phyloP scores from a whole-genome alignment of 768 basidiomycete genomes.

The Trametes sanguinea region DNA sequence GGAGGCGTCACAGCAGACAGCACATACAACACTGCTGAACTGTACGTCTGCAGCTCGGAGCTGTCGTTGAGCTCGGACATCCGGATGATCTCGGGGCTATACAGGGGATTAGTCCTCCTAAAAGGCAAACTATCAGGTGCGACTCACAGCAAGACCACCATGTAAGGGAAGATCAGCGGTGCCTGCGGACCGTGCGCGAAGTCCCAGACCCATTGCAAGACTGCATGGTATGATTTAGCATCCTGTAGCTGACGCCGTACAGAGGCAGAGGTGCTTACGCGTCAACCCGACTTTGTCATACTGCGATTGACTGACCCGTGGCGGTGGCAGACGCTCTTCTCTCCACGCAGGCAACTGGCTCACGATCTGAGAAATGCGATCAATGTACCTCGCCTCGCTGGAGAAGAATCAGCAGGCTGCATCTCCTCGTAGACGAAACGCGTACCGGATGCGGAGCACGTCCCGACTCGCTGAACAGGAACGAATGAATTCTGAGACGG shows the following conservation, averaged over 20 bases:
- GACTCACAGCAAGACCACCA: slow-evolving; percentile 72
- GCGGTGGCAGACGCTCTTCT: slow-evolving; percentile 78
- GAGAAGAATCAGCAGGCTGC: neutral
- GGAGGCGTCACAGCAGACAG: slow-evolving; percentile 82
- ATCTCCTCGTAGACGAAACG: neutral
- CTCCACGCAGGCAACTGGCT: slow-evolving; percentile 67
- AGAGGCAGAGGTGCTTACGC: slow-evolving; percentile 46
- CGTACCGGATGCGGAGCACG: slow-evolving; percentile 62
- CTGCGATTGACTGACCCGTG: slow-evolving; percentile 82
- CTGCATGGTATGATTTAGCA: slow-evolving; percentile 36
- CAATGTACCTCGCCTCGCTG: slow-evolving; percentile 59
- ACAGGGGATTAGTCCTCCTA: slow-evolving; percentile 14
- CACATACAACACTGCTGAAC: slow-evolving; percentile 78
- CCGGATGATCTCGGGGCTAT: slow-evolving; percentile 82
- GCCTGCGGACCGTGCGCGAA: slow-evolving; percentile 77
- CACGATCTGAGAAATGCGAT: slow-evolving; percentile 57
- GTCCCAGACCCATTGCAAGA: slow-evolving; percentile 79
- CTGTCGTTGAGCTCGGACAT: slow-evolving; percentile 91
- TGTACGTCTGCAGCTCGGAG: slow-evolving; percentile 78
- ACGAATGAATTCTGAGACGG: slow-evolving; percentile 50
- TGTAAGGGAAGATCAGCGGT: slow-evolving; percentile 74
- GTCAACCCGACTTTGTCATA: slow-evolving; percentile 90
- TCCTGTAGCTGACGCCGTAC: no score
- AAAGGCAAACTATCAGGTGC: neutral
- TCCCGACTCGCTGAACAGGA: slow-evolving; percentile 57